These are phyloP conservation scores for Hygrocybe coccinea DNA, from an alignment of 768 basidiomycete genomes.

Conservation along the genomic window DNA sequence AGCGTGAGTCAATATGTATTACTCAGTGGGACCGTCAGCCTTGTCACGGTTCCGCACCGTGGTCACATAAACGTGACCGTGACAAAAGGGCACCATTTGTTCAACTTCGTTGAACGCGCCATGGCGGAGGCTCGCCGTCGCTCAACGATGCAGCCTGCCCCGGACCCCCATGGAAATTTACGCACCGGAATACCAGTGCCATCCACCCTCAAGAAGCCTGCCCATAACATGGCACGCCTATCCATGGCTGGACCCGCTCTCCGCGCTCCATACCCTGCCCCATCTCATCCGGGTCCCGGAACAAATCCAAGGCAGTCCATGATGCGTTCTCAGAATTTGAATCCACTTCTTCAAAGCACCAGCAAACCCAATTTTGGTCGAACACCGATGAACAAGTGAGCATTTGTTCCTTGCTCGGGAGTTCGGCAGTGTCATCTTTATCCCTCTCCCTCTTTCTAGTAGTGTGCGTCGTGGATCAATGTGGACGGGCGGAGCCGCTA, in stretches of 20 bases:
- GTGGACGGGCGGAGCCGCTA: slow-evolving; percentile 53
- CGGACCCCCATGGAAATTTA: slow-evolving; percentile 44
- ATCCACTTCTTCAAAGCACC: slow-evolving; percentile 65
- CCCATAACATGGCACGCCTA: slow-evolving; percentile 50
- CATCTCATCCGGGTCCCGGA: slow-evolving; percentile 27
- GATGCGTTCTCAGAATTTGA: slow-evolving; percentile 62
- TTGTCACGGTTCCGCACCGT: too few species aligned
- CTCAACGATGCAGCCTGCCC: slow-evolving; percentile 52
- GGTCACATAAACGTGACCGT: slow-evolving; percentile 10
- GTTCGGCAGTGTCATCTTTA: neutral
- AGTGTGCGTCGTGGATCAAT: slow-evolving; percentile 74
- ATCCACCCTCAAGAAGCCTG: slow-evolving; percentile 67
- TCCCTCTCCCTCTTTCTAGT: slow-evolving; percentile 25
- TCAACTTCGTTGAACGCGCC: slow-evolving; percentile 10
- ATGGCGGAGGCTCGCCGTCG: slow-evolving; percentile 45
- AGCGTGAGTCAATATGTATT: neutral
- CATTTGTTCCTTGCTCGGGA: too few species aligned
- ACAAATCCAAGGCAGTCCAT: slow-evolving; percentile 66
- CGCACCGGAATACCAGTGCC: slow-evolving; percentile 72
- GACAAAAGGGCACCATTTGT: slow-evolving; percentile 27
- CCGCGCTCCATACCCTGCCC: slow-evolving; percentile 48
- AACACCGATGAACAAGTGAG: slow-evolving; percentile 72
- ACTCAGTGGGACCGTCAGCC: neutral
- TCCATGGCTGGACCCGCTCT: slow-evolving; percentile 74
- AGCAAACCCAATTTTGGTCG: slow-evolving; percentile 62